phyloP scores from a whole-genome alignment of 129 eudicot species.

The Erigeron canadensis region DNA sequence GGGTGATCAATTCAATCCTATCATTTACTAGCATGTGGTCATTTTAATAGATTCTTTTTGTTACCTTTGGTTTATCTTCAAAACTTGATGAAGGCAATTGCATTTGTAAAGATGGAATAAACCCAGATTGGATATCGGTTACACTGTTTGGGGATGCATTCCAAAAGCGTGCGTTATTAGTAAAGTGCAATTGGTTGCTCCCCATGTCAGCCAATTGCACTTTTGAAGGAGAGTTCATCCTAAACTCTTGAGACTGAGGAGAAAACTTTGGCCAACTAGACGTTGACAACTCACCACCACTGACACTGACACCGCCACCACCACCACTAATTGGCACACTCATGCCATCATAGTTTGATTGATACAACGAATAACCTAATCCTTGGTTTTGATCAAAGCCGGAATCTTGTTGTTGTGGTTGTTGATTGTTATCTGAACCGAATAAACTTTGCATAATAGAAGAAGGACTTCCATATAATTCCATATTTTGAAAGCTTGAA shows the following conservation, averaged over 20 bases:
- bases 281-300: constrained; percentile 18
- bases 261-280: constrained; percentile 37
- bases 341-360: constrained; percentile 34
- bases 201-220: constrained; percentile 22
- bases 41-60: not conserved
- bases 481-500: constrained; percentile 56
- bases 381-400: constrained; percentile 35
- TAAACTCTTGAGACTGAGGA: constrained; percentile 35
- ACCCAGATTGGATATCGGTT: constrained; percentile 42
- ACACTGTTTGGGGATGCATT: constrained; percentile 50
- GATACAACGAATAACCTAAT: constrained; percentile 33
- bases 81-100: constrained; percentile 48
- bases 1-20: constrained; percentile 8
- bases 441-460: constrained; percentile 50
- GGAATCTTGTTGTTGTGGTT: constrained; percentile 40
- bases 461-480: constrained; percentile 44
- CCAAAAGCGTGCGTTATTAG: constrained; percentile 68
- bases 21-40: not conserved
- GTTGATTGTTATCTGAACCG: constrained; percentile 49
- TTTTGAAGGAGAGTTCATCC: constrained; percentile 40
- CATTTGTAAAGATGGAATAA: constrained; percentile 54
- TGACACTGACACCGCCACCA: not conserved
- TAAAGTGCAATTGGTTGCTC: constrained; percentile 28
- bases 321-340: constrained; percentile 11
- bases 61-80: constrained; percentile 77